phyloP scores from a whole-genome alignment of 1,284 basidiomycete genomes.

The Lentinula novae-zelandiae region DNA sequence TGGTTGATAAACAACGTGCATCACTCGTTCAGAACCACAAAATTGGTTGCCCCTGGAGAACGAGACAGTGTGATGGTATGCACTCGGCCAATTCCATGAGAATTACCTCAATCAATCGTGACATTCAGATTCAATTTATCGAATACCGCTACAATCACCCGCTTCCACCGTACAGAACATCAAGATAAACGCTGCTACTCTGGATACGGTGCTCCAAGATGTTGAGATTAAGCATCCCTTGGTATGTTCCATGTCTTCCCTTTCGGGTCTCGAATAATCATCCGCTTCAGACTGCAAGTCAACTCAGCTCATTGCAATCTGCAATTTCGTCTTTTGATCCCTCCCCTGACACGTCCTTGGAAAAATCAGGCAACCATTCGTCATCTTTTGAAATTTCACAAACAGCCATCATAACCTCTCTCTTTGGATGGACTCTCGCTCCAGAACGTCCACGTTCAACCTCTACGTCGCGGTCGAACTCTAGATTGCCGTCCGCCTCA shows the following conservation, averaged over 20 bases:
- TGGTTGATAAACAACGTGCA: conserved; percentile 67
- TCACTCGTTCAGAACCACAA: conserved; percentile 70
- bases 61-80: conserved; percentile 70
- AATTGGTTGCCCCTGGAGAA: conserved; percentile 77
- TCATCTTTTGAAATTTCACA: conserved; percentile 40
- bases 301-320: conserved; percentile 40
- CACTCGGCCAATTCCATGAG: conserved; percentile 20
- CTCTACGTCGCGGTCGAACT: conserved; percentile 37
- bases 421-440: conserved; percentile 69
- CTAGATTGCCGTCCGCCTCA: conserved; percentile 34
- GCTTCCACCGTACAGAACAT: conserved; percentile 55
- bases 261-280: not conserved
- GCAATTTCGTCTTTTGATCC: conserved; percentile 30
- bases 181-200: conserved; percentile 46
- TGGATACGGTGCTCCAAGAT: conserved; percentile 50
- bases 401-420: conserved; percentile 52
- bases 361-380: conserved; percentile 11
- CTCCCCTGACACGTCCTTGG: conserved; percentile 10
- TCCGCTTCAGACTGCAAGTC: conserved; percentile 37
- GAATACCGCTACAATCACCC: conserved; percentile 67
- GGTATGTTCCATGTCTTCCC: conserved; percentile 34
- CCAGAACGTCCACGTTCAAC: conserved; percentile 36
- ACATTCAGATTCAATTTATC: conserved; percentile 63
- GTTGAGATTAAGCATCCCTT: conserved; percentile 69
- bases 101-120: not conserved